These are phyloP conservation scores for Phascolomyces articulosus DNA, from an alignment of 371 early-diverging fungal species.

Conservation along the genomic window DNA sequence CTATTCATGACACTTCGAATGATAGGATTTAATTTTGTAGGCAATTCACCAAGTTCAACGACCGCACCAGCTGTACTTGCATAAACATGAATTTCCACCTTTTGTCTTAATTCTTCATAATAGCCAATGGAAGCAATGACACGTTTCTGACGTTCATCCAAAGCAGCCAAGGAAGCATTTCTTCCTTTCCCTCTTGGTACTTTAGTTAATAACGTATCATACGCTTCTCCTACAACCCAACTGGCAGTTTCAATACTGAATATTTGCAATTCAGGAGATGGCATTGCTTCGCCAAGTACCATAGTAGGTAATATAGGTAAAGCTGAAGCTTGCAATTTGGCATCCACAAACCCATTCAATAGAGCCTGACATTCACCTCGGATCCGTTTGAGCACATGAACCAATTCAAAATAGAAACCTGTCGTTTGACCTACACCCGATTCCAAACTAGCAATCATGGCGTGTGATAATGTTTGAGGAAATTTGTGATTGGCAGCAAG, in stretches of 20 bases:
- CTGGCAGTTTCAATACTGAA: slow-evolving; percentile 72
- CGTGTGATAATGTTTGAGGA: slow-evolving; percentile 52
- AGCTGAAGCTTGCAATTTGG: slow-evolving; percentile 45
- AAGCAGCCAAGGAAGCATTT: slow-evolving; percentile 31
- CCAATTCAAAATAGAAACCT: slow-evolving; percentile 69
- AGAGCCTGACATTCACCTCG: slow-evolving; percentile 76
- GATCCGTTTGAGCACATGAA: slow-evolving; percentile 71
- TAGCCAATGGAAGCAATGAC: slow-evolving; percentile 68
- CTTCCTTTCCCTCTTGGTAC: slow-evolving; percentile 48
- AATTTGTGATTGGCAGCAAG: slow-evolving; percentile 50
- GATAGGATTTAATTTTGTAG: slow-evolving; percentile 83
- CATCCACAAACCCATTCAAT: slow-evolving; percentile 64
- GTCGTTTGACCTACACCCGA: slow-evolving; percentile 37
- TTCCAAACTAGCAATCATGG: slow-evolving; percentile 58
- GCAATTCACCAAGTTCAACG: slow-evolving; percentile 77
- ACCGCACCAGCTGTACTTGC: slow-evolving; percentile 87
- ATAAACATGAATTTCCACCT: slow-evolving; percentile 69
- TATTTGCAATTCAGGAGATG: slow-evolving; percentile 47
- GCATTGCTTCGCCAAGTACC: slow-evolving; percentile 49
- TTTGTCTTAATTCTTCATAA: slow-evolving; percentile 67
- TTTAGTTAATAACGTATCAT: slow-evolving; percentile 45
- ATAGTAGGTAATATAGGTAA: slow-evolving; percentile 67
- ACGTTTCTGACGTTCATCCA: slow-evolving; percentile 68
- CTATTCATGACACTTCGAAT: slow-evolving; percentile 89
- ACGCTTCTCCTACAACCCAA: slow-evolving; percentile 53